A percentile compares a stretch with the other conserved stretches of the same genome.
phyloP scores from a whole-genome alignment of 495 filamentous ascomycete species.

The Daldinia caldariorum region DNA sequence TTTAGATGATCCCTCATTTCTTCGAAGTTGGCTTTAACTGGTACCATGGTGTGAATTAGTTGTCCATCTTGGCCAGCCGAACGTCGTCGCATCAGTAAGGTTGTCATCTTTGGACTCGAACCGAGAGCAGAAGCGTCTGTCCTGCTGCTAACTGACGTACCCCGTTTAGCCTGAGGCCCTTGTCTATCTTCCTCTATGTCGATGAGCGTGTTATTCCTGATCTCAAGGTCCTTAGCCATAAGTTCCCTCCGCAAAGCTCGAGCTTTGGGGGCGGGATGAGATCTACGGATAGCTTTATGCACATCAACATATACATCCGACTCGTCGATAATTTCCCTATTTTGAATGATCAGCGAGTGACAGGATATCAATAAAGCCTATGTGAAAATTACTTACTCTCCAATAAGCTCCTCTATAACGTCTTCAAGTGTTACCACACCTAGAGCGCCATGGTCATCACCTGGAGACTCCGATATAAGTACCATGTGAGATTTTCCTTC shows the following conservation, averaged over 20 bases:
- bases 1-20: slow-evolving; percentile 87
- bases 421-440: slow-evolving; percentile 97
- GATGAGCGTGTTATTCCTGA: slow-evolving; percentile 36
- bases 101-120: slow-evolving; percentile 56
- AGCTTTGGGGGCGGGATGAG: slow-evolving; percentile 54
- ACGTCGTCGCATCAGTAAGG: slow-evolving; percentile 66
- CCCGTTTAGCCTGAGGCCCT: slow-evolving; percentile 12
- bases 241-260: slow-evolving; percentile 67
- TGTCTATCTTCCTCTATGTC: slow-evolving; percentile 41
- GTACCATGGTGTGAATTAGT: slow-evolving; percentile 50
- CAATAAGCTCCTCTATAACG: slow-evolving; percentile 97
- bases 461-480: slow-evolving; percentile 87
- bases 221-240: slow-evolving; percentile 59
- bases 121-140: slow-evolving; percentile 47
- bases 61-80: slow-evolving; percentile 59
- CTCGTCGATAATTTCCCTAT: slow-evolving; percentile 79
- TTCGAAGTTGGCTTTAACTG: slow-evolving; percentile 61
- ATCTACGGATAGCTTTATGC: slow-evolving; percentile 90
- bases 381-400: slow-evolving; percentile 75
- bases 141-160: slow-evolving; percentile 35
- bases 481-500: slow-evolving; percentile 99
- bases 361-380: background rate
- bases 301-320: slow-evolving; percentile 97
- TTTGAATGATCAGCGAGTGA: slow-evolving; percentile 33
- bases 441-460: slow-evolving; percentile 85